phyloP scores from a whole-genome alignment of 805 yeast genomes.

The Monosporozyma yasuniensis region DNA sequence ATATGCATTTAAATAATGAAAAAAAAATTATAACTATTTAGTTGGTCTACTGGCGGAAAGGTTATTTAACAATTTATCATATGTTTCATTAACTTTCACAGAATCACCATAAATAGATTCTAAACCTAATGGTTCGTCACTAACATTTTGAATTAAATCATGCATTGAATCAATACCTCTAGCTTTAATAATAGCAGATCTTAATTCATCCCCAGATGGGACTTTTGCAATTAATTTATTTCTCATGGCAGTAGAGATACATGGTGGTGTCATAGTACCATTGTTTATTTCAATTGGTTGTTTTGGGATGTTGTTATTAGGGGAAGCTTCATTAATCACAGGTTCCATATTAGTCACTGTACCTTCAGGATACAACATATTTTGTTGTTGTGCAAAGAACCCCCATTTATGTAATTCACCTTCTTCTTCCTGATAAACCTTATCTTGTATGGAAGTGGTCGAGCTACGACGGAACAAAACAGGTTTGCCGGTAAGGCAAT shows the following conservation, averaged over 20 bases:
- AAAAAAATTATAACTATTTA: not conserved
- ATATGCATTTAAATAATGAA: not conserved
- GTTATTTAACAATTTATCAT: slow-evolving; percentile 61
- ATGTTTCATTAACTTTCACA: slow-evolving; percentile 38
- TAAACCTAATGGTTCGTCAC: slow-evolving; percentile 42
- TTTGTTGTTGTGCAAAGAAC: slow-evolving; percentile 61
- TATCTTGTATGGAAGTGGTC: slow-evolving; percentile 57
- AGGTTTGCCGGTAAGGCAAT: slow-evolving; percentile 64
- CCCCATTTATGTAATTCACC: slow-evolving; percentile 88
- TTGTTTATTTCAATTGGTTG: not conserved
- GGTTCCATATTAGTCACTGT: not conserved
- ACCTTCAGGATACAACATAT: slow-evolving; percentile 30
- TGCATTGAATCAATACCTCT: slow-evolving; percentile 65
- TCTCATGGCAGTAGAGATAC: not conserved
- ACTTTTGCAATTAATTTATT: slow-evolving; percentile 23
- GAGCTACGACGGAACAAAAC: slow-evolving; percentile 56
- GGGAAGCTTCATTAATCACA: not conserved
- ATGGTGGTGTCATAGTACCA: slow-evolving; percentile 1
- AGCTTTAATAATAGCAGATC: slow-evolving; percentile 55
- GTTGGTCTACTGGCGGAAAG: slow-evolving; percentile 34
- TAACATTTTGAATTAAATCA: slow-evolving; percentile 59
- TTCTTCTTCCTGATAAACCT: slow-evolving; percentile 73
- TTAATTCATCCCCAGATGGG: slow-evolving; percentile 39
- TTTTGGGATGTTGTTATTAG: not conserved
- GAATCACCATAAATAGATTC: slow-evolving; percentile 39